Percentiles rank a stretch among this genome's conserved stretches.
Conservation (phyloP, 2,329 filamentous ascomycete species). For the Apiospora sp. region DNA sequence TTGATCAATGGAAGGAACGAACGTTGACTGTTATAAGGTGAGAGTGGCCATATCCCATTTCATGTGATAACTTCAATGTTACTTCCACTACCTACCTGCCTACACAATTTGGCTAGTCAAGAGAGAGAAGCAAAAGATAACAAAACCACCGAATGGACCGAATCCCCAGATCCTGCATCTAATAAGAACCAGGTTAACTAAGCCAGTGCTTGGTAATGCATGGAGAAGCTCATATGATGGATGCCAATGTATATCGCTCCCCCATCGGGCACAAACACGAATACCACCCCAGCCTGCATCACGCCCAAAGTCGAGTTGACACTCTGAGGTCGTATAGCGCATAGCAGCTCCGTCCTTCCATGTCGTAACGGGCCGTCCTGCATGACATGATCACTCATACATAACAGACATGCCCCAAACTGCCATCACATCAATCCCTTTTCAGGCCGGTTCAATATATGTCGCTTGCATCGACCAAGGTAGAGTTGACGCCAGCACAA, state of each 20-base stretch:
- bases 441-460: slow-evolving; percentile 19
- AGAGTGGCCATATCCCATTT: neutral
- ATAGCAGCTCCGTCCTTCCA: neutral
- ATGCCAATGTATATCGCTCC: neutral
- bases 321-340: slow-evolving; percentile 9
- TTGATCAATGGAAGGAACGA: neutral
- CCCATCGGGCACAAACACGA: slow-evolving; percentile 10
- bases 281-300: slow-evolving; percentile 8
- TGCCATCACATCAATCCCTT: slow-evolving; percentile 20
- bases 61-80: neutral
- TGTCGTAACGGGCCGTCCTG: slow-evolving; percentile 9
- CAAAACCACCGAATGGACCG: neutral
- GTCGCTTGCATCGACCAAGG: slow-evolving; percentile 6
- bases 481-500: slow-evolving; percentile 19
- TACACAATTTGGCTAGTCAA: no score
- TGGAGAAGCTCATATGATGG: no score
- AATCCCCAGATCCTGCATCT: slow-evolving; percentile 3
- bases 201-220: no score
- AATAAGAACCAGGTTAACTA: neutral
- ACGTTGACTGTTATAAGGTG: neutral
- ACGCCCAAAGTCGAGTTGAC: neutral
- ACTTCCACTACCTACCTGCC: neutral
- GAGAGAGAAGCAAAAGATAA: neutral
- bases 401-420: slow-evolving; percentile 2
- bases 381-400: slow-evolving; percentile 15